phyloP scores from a whole-genome alignment of 2,329 filamentous ascomycete genomes.

The Neophaeococcomyces mojaviensis region DNA sequence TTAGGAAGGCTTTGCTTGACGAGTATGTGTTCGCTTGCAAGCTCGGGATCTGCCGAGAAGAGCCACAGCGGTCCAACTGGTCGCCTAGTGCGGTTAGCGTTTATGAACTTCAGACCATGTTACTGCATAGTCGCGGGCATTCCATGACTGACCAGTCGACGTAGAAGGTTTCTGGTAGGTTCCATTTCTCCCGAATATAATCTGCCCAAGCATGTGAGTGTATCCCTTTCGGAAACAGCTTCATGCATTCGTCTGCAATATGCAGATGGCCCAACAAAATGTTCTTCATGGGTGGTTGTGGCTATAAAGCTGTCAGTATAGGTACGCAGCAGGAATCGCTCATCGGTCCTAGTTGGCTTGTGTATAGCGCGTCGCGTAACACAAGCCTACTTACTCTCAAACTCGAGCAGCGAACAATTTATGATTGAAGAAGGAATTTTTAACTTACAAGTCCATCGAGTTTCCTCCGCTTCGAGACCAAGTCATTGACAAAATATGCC shows the following conservation, averaged over 20 bases:
- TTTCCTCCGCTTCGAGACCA: constrained; percentile 16
- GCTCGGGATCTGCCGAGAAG: constrained; percentile 18
- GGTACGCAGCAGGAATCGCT: neutral
- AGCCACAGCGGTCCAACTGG: constrained; percentile 22
- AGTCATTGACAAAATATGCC: constrained; percentile 15
- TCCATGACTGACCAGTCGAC: constrained; percentile 11
- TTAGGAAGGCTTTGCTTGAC: constrained; percentile 22
- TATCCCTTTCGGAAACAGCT: constrained; percentile 17
- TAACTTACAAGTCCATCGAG: constrained; percentile 19
- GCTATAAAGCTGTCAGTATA: constrained; percentile 12
- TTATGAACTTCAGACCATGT: neutral
- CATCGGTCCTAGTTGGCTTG: no score
- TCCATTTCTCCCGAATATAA: constrained; percentile 20
- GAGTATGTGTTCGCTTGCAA: constrained; percentile 18
- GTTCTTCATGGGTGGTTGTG: constrained; percentile 22
- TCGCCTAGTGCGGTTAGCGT: constrained; percentile 12
- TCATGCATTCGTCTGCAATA: constrained; percentile 15
- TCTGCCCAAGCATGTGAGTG: constrained; percentile 20
- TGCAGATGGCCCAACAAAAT: constrained; percentile 22
- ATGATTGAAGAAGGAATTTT: neutral
- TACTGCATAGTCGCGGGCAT: constrained; percentile 1
- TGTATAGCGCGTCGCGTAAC: neutral
- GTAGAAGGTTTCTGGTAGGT: constrained; percentile 24
- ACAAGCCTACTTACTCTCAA: neutral
- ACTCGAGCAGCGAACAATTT: neutral